Conservation (phyloP, 179 eudicot species). For the Pouteria campechiana region DNA sequence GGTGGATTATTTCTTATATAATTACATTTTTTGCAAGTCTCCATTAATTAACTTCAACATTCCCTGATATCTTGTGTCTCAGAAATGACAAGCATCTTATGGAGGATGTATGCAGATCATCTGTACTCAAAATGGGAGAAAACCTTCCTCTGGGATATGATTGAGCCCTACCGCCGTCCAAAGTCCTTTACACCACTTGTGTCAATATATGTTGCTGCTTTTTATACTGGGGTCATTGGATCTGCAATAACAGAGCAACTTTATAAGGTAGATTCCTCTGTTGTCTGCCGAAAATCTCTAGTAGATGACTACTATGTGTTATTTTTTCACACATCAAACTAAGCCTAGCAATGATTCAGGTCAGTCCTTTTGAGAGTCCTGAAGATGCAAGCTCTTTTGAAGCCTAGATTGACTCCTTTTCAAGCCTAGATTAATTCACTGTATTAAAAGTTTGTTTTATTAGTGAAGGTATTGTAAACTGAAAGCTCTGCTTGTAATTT, state of each 20-base stretch:
- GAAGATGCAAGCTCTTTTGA: too few species aligned
- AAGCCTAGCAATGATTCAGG: too few species aligned
- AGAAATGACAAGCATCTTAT: slow-evolving; percentile 75
- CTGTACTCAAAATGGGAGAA: slow-evolving; percentile 67
- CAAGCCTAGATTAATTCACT: not conserved
- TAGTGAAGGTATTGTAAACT: not conserved
- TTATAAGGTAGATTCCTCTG: slow-evolving; percentile 38
- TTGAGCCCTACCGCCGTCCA: slow-evolving; percentile 78
- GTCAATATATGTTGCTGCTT: slow-evolving; percentile 57
- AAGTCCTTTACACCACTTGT: slow-evolving; percentile 88
- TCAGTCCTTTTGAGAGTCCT: too few species aligned
- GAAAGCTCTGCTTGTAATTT: not conserved
- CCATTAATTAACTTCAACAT: too few species aligned
- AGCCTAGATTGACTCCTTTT: too few species aligned
- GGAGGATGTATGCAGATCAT: slow-evolving; percentile 90
- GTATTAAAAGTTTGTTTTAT: not conserved
- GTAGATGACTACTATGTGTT: too few species aligned
- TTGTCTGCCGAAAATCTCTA: too few species aligned
- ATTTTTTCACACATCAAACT: too few species aligned
- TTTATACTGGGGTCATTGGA: slow-evolving; percentile 86
- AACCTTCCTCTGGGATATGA: slow-evolving; percentile 79
- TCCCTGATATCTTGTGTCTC: too few species aligned
- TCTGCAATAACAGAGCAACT: slow-evolving; percentile 87
- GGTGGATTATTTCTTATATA: too few species aligned
- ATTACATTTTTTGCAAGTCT: too few species aligned